Evolutionary conservation across 306 rosid species (phyloP), one percentile per base, ranked within the genome.

Genomic region (Quercus berberidifolia): DNA sequence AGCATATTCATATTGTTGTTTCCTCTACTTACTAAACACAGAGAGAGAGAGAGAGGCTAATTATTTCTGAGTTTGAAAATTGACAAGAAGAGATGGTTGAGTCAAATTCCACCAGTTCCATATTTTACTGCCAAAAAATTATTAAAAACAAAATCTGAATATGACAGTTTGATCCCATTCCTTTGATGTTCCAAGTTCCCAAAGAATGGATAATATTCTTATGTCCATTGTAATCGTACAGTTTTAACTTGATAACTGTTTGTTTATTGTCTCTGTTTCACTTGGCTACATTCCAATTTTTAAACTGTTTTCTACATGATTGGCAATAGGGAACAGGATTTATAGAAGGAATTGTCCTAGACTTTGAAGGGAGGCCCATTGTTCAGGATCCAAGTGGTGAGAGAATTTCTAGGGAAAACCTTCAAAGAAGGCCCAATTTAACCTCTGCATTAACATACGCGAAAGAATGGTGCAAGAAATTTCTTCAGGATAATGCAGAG

Each of bases 261-360:
- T 65, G 21, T 3, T 41, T 7, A 3, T 33, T 17, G 15, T 65
- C 51, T 65, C 41, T 65, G 11, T 35, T 28, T 59, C 69, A 62
- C 41, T 62, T 62, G 46, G 51, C 51, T 33, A 43, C 49, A 17
- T 33, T 33, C 71, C 25, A 31, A 15, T 65, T 31, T 65, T 49
- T 65, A 3, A 33, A 65, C 11, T 56, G 11, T 19, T 76, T 78
- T 74, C 20, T 49, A 9, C 49, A 30, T 62, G 74, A 4, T 52
- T 63, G 79, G 64, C 23, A 64, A 72, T 7, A 87, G 93, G 88
- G 89, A 56, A 83, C 81, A 41, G 62, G 79, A 82, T 0, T 4
- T 3, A 72, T 85, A 58, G 83, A 80, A 74, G 96, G 92, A 55
- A 82, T 91, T 14, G 85, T 83, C 69, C 84, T 91, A 31, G 96